Evolutionary conservation across 805 yeast genomes (phyloP).

Genomic region (Suhomyces xylopsoci): DNA sequence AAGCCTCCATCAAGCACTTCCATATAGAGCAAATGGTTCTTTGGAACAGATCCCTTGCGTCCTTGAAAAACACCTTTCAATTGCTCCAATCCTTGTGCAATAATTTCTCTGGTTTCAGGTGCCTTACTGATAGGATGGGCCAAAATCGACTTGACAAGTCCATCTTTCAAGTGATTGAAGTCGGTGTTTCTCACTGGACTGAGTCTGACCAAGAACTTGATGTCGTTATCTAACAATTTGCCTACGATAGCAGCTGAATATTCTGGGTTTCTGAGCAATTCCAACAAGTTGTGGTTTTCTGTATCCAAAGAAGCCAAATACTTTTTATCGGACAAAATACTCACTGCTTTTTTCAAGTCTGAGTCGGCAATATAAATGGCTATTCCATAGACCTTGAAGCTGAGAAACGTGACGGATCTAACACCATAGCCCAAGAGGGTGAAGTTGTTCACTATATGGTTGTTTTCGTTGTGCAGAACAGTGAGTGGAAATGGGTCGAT

Average conservation of each 20-base stretch:
- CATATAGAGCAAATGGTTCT: slow-evolving; percentile 64
- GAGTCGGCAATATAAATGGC: slow-evolving; percentile 73
- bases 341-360: slow-evolving; percentile 40
- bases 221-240: slow-evolving; percentile 54
- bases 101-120: slow-evolving; percentile 27
- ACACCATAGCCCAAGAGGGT: slow-evolving; percentile 75
- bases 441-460: slow-evolving; percentile 35
- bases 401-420: slow-evolving; percentile 77
- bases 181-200: slow-evolving; percentile 90
- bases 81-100: slow-evolving; percentile 61
- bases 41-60: slow-evolving; percentile 69
- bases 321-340: slow-evolving; percentile 3
- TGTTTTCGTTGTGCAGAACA: slow-evolving; percentile 5
- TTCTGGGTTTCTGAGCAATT: slow-evolving; percentile 45
- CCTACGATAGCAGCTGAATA: slow-evolving; percentile 53
- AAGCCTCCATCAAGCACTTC: slow-evolving; percentile 43
- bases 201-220: slow-evolving; percentile 68
- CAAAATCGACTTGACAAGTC: slow-evolving; percentile 75
- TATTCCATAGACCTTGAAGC: slow-evolving; percentile 80
- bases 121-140: slow-evolving; percentile 59
- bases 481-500: slow-evolving; percentile 49
- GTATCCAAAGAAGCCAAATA: not conserved
- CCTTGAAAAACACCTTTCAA: slow-evolving; percentile 57
- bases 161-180: slow-evolving; percentile 85
- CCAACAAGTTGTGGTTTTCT: slow-evolving; percentile 8